Evolutionary conservation across 23 red algal species (phyloP).

Genomic region (Gracilaria domingensis): DNA sequence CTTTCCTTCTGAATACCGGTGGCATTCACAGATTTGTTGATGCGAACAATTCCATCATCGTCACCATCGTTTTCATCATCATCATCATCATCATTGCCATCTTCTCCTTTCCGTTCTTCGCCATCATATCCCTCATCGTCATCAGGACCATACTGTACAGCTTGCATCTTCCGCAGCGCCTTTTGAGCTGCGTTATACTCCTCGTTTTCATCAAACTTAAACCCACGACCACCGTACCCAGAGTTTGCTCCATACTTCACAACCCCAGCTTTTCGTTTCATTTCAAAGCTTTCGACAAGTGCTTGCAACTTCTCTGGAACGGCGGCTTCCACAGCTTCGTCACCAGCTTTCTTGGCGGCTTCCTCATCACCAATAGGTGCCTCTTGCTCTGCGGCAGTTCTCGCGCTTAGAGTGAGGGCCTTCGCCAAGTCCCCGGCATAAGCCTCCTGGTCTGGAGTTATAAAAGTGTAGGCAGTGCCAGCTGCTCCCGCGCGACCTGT

Average conservation of each 20-base stretch:
- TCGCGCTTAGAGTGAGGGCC: constrained; percentile 75
- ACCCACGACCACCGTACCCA: constrained; percentile 92
- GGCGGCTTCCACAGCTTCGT: constrained; percentile 61
- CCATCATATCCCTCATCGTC: constrained; percentile 66
- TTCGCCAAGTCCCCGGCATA: constrained; percentile 85
- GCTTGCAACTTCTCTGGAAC: constrained; percentile 77
- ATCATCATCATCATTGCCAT: constrained; percentile 31
- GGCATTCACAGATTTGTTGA: constrained; percentile 11
- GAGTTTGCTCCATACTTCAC: constrained; percentile 64
- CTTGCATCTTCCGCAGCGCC: constrained; percentile 70
- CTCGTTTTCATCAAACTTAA: constrained; percentile 89
- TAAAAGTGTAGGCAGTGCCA: constrained; percentile 94
- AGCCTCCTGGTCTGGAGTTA: constrained; percentile 85
- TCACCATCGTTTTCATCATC: constrained; percentile 39
- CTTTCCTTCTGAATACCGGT: constrained; percentile 12
- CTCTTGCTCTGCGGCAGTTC: constrained; percentile 64
- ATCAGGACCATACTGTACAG: constrained; percentile 67
- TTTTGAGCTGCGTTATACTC: constrained; percentile 66
- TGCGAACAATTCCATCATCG: constrained; percentile 37
- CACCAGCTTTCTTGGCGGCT: constrained; percentile 34
- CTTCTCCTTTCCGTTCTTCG: constrained; percentile 5
- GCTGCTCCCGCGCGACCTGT: constrained; percentile 89
- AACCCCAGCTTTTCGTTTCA: constrained; percentile 63
- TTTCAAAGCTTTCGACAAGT: constrained; percentile 76
- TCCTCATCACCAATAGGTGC: constrained; percentile 50